Base-by-base conservation (phyloP, 148 eudicot species). In the Chenopodium album region DNA sequence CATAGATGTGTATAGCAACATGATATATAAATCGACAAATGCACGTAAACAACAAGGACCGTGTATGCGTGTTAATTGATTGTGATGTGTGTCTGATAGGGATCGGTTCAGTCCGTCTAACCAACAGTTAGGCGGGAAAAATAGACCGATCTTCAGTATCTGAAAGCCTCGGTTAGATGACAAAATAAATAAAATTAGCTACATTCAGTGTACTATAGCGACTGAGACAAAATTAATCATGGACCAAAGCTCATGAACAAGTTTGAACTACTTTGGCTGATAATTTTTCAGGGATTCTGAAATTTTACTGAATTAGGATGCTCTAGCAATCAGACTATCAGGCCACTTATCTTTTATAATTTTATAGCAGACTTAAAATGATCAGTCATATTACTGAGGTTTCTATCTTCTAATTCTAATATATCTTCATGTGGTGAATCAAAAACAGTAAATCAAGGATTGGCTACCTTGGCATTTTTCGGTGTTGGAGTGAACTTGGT, bases 401-500 rank as follows among this genome's bases (percentile, higher is more conserved):
- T 69, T 69, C 50, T 10, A 20, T 20, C 1, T 56, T 29, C 59
- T 83, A 48, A 73, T 47, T 41, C 63, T 44, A 1, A 10, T 47
- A 31, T 31, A 59, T 22, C 59, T 79, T 71, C 20, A 64, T 80
- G 56, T 46, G 23, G 29, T 85, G 82, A 73, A 64, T 84, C 44
- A 41, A 75, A 41, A 82, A 80, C 92, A 94, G 98, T 92, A 71
- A 94, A 94, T 78, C 98, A 94, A 88, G 98, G 98, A 10, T 86
- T 94, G 41, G 98, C 94, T 4, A 94, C 98, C 71, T 88, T 94
- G 22, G 98, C 98, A 12, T 94, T 94, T 81, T 94, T 94, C 56
- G 98, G 98, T 1, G 95, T 94, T 2, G 98, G 98, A 54, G 98
- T 94, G 84, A 94, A 94, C 89, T 71, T 94, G 88, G 98, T 94